Base-by-base conservation (phyloP, 768 basidiomycete genomes). In the Serendipita sp. region DNA sequence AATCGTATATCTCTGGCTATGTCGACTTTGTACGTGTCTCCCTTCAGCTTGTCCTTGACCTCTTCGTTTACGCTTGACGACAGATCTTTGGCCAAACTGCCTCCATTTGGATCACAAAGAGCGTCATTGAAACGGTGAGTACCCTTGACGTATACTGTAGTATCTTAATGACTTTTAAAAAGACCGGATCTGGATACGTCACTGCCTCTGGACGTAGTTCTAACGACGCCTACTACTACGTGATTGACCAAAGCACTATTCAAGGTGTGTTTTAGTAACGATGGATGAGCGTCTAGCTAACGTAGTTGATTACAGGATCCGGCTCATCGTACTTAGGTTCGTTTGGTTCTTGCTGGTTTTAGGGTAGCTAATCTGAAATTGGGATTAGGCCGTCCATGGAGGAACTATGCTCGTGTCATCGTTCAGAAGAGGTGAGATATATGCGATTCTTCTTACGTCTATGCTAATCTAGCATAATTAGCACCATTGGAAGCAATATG, bases 1-100 rank as follows among this genome's bases (percentile, higher is more conserved):
- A 68, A 32, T 72, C 75, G 1, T 80, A 79, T 64, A 81, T 83
- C 23, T 28, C 38, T 38, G 52, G 77, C 3, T 71, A 72, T 46
- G 79, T 78, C 0, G 81, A 77, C 70, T 81, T 81, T 63, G 78
- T 77, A 13, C 75, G 77, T 0, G 80, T 79, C 65, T 80, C 78
- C 0, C 79, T 81, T 32, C 38, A 23, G 23, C 79, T 73, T 0
- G 75, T 78, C 7, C 28, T 52, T 65, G 32, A 10, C 23, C 48
- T n/a, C 58, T 38, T 28, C 23, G 4, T 7, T 23, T 5, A 30
- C 5, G 4, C 30, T 41, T 5, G 35, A 23, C 54, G 7, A 41
- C 56, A 58, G 52, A 65, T 65, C 52, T 65, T 65, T 47, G 65
- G 65, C 32, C 65, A 56, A 28, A 30, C 54, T 3, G 52, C 34